These are phyloP conservation scores for Psilocybe sp. DNA, from an alignment of 768 basidiomycete genomes.

Conservation along the genomic window DNA sequence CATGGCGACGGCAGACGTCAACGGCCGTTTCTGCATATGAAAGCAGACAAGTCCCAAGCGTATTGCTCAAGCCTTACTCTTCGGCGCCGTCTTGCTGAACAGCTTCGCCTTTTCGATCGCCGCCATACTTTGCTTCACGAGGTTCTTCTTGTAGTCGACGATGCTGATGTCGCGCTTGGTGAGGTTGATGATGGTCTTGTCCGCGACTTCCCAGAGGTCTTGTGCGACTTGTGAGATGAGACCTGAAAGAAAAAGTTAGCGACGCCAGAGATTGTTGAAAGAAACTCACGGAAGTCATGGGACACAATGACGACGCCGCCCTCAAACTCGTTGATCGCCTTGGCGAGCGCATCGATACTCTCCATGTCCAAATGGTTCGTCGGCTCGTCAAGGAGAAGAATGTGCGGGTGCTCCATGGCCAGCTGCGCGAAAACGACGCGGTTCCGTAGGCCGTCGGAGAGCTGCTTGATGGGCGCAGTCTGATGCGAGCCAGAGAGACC, in stretches of 20 bases:
- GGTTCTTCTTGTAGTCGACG: conserved; percentile 87
- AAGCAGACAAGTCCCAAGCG: too few relatives aligned
- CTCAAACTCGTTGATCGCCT: conserved; percentile 94
- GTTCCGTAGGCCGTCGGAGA: conserved; percentile 95
- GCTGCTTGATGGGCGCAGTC: conserved; percentile 87
- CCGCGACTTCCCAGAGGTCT: conserved; percentile 98
- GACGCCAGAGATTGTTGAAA: background rate
- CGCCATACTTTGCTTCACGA: conserved; percentile 77
- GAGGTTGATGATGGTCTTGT: conserved; percentile 89
- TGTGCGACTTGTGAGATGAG: conserved; percentile 97
- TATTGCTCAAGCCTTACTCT: conserved; percentile 67
- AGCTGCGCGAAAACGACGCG: conserved; percentile 96
- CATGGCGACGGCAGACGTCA: too few relatives aligned
- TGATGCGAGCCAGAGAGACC: conserved; percentile 94
- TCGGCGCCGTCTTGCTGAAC: conserved; percentile 79
- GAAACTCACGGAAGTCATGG: conserved; percentile 91
- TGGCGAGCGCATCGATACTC: conserved; percentile 94
- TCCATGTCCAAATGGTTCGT: conserved; percentile 98
- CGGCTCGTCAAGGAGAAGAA: conserved; percentile 90
- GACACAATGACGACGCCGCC: conserved; percentile 99
- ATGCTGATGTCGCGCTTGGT: conserved; percentile 91
- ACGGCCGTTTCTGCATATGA: too few relatives aligned
- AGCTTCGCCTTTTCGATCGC: conserved; percentile 93
- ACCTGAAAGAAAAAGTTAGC: conserved; percentile 39
- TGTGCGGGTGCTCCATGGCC: conserved; percentile 96